Evolutionary conservation across 2,329 filamentous ascomycete genomes (phyloP).

Genomic region (Cadophora luteo-olivacea): DNA sequence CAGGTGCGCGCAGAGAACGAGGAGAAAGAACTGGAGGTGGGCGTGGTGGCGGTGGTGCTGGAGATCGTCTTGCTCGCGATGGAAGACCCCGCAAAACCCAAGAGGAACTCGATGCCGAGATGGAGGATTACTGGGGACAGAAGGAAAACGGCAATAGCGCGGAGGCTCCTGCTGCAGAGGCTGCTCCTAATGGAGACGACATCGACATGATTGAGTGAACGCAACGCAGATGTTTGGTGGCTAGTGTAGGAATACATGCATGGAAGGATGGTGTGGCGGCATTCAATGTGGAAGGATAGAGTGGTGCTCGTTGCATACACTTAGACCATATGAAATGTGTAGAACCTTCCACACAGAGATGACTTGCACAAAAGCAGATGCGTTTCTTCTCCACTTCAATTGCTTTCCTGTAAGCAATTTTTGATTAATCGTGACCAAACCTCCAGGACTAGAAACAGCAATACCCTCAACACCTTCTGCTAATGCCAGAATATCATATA

Average conservation of each 20-base stretch:
- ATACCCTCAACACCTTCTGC: too few relatives aligned
- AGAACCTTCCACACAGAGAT: background rate
- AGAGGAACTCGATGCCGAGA: conserved; percentile 93
- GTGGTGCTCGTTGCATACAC: background rate
- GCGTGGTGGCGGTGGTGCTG: conserved; percentile 33
- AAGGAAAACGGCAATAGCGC: conserved; percentile 47
- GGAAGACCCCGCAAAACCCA: conserved; percentile 78
- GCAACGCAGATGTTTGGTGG: background rate
- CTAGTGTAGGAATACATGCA: conserved; percentile 15
- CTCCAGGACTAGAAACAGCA: background rate
- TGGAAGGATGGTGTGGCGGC: background rate
- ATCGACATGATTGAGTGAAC: conserved; percentile 68
- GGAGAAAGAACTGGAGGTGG: conserved; percentile 50
- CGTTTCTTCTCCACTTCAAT: conserved; percentile 4
- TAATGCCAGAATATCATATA: too few relatives aligned
- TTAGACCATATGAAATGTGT: conserved; percentile 3
- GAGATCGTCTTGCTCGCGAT: conserved; percentile 54
- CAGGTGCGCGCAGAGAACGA: conserved; percentile 49
- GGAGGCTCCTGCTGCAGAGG: conserved; percentile 44
- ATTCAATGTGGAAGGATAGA: background rate
- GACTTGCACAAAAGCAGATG: background rate
- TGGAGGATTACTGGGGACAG: conserved; percentile 88
- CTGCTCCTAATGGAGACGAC: conserved; percentile 56
- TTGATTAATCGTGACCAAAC: background rate
- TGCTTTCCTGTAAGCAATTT: background rate